A percentile compares a stretch with the other conserved stretches of the same genome.
These are phyloP conservation scores for Chiua virens DNA, from an alignment of 768 basidiomycete genomes.

Conservation along the genomic window DNA sequence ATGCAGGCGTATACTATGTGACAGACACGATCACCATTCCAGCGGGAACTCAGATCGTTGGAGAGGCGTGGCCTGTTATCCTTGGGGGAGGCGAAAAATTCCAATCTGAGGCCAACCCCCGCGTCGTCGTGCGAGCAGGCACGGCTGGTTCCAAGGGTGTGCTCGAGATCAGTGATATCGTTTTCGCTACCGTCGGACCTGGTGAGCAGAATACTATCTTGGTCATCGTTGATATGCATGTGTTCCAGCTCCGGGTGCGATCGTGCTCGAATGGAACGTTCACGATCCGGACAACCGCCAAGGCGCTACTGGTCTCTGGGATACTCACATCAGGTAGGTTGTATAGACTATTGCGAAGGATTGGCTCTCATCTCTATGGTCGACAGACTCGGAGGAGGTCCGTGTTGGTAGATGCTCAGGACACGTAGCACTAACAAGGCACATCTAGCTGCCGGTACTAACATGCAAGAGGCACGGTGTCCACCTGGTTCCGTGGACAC, in stretches of 20 bases:
- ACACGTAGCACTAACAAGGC: background rate
- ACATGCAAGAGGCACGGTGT: slow-evolving; percentile 46
- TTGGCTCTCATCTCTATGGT: background rate
- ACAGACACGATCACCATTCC: slow-evolving; percentile 49
- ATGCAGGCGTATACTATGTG: slow-evolving; percentile 56
- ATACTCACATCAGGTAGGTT: slow-evolving; percentile 39
- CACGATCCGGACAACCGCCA: slow-evolving; percentile 52
- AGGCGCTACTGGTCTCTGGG: slow-evolving; percentile 55
- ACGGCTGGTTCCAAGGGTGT: slow-evolving; percentile 45
- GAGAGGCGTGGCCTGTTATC: slow-evolving; percentile 52
- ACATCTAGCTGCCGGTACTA: slow-evolving; percentile 49
- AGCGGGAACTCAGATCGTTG: slow-evolving; percentile 45
- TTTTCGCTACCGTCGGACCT: slow-evolving; percentile 59
- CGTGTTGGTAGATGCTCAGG: background rate
- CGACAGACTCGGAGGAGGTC: slow-evolving; percentile 30
- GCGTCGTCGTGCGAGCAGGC: slow-evolving; percentile 45
- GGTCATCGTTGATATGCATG: background rate
- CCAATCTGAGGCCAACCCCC: slow-evolving; percentile 37
- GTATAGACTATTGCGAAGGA: background rate
- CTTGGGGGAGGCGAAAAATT: slow-evolving; percentile 45
- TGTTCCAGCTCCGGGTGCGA: slow-evolving; percentile 41
- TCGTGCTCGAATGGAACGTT: slow-evolving; percentile 60
- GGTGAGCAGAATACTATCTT: slow-evolving; percentile 9
- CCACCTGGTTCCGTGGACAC: slow-evolving; percentile 40
- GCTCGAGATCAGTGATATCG: slow-evolving; percentile 63